Conservation (phyloP, 73 alveolate genomes). For the Durusdinium trenchii region DNA sequence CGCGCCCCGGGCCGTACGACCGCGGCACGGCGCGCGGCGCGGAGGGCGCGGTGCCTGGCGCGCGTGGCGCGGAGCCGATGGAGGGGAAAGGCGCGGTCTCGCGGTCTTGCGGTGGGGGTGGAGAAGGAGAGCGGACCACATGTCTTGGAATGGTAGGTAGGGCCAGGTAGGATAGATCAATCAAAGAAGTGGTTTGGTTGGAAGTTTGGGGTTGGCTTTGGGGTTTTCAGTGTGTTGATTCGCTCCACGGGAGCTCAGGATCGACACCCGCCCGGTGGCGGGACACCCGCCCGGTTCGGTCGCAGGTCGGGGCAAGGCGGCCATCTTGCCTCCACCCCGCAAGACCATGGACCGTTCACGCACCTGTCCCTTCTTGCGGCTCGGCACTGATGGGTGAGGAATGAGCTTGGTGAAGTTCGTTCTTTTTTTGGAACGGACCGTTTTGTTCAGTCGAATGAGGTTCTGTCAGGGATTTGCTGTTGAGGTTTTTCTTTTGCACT, state of each 20-base stretch:
- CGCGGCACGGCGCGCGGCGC: not conserved
- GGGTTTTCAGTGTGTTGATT: not conserved
- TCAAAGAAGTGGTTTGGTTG: not conserved
- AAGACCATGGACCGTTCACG: constrained; percentile 73
- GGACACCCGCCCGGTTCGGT: not conserved
- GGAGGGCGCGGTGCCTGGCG: not conserved
- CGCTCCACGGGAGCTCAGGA: not conserved
- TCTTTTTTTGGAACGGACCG: too few relatives aligned
- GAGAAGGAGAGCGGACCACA: not conserved
- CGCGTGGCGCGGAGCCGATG: not conserved
- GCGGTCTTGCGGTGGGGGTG: not conserved
- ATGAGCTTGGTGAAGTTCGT: not conserved
- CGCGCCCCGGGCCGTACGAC: not conserved
- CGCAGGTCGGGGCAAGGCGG: constrained; percentile 52
- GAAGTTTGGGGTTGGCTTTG: not conserved
- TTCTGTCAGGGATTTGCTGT: too few relatives aligned
- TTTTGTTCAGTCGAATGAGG: too few relatives aligned
- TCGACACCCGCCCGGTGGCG: not conserved
- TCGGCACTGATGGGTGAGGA: not conserved
- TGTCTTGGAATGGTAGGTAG: not conserved
- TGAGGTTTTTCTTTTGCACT: too few relatives aligned
- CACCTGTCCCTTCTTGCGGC: constrained; percentile 68
- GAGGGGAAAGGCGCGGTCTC: too few relatives aligned
- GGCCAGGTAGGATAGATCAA: not conserved
- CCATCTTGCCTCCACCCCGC: constrained; percentile 61